Percentiles rank a stretch among this genome's conserved stretches.
These are phyloP conservation scores for Yamadazyma dushanensis DNA, from an alignment of 1,139 yeast species.

Conservation along the genomic window DNA sequence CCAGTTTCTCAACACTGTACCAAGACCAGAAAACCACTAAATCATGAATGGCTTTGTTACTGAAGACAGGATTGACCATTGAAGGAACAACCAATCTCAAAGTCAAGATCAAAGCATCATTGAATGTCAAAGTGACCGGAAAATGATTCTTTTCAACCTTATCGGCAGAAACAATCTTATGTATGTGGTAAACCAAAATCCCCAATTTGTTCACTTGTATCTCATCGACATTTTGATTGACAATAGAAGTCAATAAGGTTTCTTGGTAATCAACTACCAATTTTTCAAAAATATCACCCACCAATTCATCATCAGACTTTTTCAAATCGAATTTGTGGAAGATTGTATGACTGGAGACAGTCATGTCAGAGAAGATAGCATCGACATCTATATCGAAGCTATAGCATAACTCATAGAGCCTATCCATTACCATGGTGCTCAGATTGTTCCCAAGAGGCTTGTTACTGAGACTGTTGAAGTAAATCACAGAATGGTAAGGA, in stretches of 20 bases:
- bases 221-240: constrained; percentile 24
- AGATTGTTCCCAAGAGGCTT: constrained; percentile 14
- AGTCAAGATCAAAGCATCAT: constrained; percentile 35
- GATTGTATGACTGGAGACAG: constrained; percentile 26
- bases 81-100: constrained; percentile 38
- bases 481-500: constrained; percentile 11
- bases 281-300: constrained; percentile 33
- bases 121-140: constrained; percentile 23
- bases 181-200: constrained; percentile 21
- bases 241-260: constrained; percentile 23
- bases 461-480: constrained; percentile 9
- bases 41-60: constrained; percentile 29
- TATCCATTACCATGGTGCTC: constrained; percentile 27
- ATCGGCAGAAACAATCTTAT: constrained; percentile 1
- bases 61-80: constrained; percentile 30
- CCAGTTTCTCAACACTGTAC: constrained; percentile 33
- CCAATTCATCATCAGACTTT: constrained; percentile 24
- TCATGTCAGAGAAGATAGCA: constrained; percentile 34
- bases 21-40: constrained; percentile 40
- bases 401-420: constrained; percentile 53
- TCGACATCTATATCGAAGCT: constrained; percentile 65
- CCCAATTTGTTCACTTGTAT: constrained; percentile 28
- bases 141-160: constrained; percentile 9
- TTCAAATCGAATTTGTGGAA: constrained; percentile 26
- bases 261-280: constrained; percentile 36